Conservation (phyloP, 176 grass and related monocot species). For the Carex myosuroides region DNA sequence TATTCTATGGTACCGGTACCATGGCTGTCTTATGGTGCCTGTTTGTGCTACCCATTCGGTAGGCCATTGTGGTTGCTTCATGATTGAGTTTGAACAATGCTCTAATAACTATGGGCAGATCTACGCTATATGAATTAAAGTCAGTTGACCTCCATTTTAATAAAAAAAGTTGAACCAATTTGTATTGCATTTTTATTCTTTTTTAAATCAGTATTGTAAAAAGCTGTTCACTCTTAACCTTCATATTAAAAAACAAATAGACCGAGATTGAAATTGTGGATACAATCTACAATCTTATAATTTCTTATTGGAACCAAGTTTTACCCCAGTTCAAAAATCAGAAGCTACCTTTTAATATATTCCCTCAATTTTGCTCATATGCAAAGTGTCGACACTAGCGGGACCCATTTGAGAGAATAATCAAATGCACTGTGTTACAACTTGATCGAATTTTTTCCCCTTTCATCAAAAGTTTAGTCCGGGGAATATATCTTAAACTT, state of each 20-base stretch:
- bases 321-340: background rate
- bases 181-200: too few relatives aligned
- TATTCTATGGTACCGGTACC: background rate
- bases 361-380: slow-evolving; percentile 11
- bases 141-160: too few relatives aligned
- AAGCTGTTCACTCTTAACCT: too few relatives aligned
- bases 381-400: slow-evolving; percentile 38
- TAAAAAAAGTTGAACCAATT: too few relatives aligned
- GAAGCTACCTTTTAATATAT: background rate
- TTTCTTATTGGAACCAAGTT: background rate
- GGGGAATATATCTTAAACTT: slow-evolving; percentile 47
- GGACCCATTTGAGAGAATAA: slow-evolving; percentile 27
- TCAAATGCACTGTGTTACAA: slow-evolving; percentile 20
- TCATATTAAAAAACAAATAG: too few relatives aligned
- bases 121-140: too few relatives aligned
- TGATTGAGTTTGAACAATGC: background rate
- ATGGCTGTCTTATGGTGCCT: background rate
- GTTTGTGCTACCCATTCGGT: background rate
- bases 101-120: background rate
- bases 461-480: slow-evolving; percentile 33
- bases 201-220: too few relatives aligned
- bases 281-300: background rate
- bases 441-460: slow-evolving; percentile 31
- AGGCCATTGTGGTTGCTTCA: background rate
- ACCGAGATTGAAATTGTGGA: too few relatives aligned